These are phyloP conservation scores for Alternaria postmessia DNA, from an alignment of 2,329 filamentous ascomycete species.

Conservation along the genomic window DNA sequence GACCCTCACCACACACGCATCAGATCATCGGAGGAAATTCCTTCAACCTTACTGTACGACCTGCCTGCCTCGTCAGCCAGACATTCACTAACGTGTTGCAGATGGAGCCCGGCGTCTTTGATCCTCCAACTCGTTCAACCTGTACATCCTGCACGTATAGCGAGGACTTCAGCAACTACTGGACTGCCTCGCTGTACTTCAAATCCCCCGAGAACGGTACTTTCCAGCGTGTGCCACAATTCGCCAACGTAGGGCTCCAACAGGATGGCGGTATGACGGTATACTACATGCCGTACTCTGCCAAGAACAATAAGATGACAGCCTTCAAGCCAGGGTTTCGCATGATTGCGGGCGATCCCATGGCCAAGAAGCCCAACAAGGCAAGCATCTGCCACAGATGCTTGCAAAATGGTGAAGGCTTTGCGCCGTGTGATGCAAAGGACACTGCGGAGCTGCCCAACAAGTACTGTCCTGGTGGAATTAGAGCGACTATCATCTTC, in stretches of 20 bases:
- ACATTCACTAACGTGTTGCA: constrained; percentile 17
- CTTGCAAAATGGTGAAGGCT: constrained; percentile 28
- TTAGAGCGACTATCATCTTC: constrained; percentile 74
- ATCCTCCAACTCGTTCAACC: constrained; percentile 34
- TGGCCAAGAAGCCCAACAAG: constrained; percentile 25
- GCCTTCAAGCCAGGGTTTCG: constrained; percentile 35
- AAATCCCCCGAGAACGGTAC: constrained; percentile 43
- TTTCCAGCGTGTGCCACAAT: constrained; percentile 44
- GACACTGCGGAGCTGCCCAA: constrained; percentile 53
- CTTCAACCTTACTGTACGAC: constrained; percentile 41
- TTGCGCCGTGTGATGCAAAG: constrained; percentile 34
- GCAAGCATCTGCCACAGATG: constrained; percentile 47
- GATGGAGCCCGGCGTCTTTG: constrained; percentile 40
- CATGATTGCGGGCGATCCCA: constrained; percentile 40
- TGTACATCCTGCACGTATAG: constrained; percentile 45
- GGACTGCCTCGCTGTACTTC: constrained; percentile 45
- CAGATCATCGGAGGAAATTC: constrained; percentile 46
- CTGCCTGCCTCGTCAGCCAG: not conserved
- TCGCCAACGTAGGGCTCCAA: constrained; percentile 40
- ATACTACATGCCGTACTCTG: constrained; percentile 82
- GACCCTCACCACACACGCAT: constrained; percentile 41
- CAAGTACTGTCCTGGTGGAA: constrained; percentile 82
- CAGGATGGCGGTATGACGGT: constrained; percentile 44
- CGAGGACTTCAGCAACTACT: constrained; percentile 44
- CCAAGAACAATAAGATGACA: constrained; percentile 53